Evolutionary conservation across 768 basidiomycete genomes (phyloP), one percentile per base, ranked within the genome.

Genomic region (Podaxis carcinomalis): DNA sequence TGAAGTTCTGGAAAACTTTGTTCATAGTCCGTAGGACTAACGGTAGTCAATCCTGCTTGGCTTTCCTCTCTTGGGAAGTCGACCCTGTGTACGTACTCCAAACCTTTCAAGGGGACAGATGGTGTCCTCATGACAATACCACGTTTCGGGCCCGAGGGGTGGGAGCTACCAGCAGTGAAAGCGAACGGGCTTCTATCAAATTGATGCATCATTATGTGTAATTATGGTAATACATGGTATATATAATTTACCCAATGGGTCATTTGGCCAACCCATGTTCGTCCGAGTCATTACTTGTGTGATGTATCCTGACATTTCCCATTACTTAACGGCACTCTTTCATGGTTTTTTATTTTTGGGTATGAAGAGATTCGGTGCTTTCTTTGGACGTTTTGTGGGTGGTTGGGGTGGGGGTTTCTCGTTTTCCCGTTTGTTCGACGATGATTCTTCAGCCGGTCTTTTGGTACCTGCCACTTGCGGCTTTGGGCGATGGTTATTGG

Each of bases 1-100:
- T n/a, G 25, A 1, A 28, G 32, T 40, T 32, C 44, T 13, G 25
- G n/a, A 27, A 51, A 9, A 3, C 28, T 59, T 50, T 49, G 56
- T 63, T 59, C 16, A 60, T 5, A 32, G 7, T 57, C 19, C 44
- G 3, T 65, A 93, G 94, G 87, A 21, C 67, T 95, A 23, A 98
- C 96, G 0, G 79, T 87, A 36, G 79, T 98, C 64, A 95, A 98
- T 72, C 83, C 93, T 1, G 81, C 84, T 7, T 99, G 97, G 97
- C 75, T 99, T 37, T 80, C 92, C 1, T 80, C 81, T 0, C 80
- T 98, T 6, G 95, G 91, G 9, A 88, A 83, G 56, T 77, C 81
- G n/a, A 78, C 88, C 0, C 74, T 98, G 23, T 98, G 95, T 73
- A 89, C 89, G 1, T 97, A 92, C 72, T 94, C 92, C 5, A 95